Base-by-base conservation (phyloP, 371 early-diverging fungal species). In the Mucor indicus region DNA sequence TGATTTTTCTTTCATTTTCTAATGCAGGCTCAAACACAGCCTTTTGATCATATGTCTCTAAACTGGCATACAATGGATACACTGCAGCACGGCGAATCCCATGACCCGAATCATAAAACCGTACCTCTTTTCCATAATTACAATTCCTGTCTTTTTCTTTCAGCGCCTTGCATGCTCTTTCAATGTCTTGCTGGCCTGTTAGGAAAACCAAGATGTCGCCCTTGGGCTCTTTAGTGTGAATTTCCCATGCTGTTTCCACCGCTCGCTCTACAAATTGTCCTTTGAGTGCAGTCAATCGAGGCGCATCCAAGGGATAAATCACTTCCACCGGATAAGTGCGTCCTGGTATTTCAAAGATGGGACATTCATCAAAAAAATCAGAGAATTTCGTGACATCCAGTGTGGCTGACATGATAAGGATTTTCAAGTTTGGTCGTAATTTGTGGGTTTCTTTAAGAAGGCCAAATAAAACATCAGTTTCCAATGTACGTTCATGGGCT, bases 401-500 rank as follows among this genome's bases (percentile, higher is more conserved):
- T 0, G 92, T 93, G 0, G 93, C 92, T n/a, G 85, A 84, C 89
- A 90, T 90, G 60, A 93, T 78, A 1, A 91, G 50, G 21, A 92
- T 60, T 50, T 85, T 87, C 8, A 92, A 69, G 30, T 29, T 29
- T 4, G 70, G 68, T n/a, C 79, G 62, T 40, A 71, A 29, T 24
- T 67, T 48, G 52, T 67, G 75, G 36, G 83, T 77, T 55, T 80
- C 54, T 49, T 87, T 86, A 31, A 95, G 63, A 30, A 94, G 65
- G 2, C 94, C 95, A 59, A 98, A 85, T 4, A 97, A 58, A 6
- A 98, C 80, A 55, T 98, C 99, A 0, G 96, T 96, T 48, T 95
- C 93, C 1, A 94, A 68, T 0, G 86, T 89, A 37, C 98, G 80
- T 69, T 98, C 99, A 64, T 98, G 99, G 1, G 96, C 96, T 73